These are phyloP conservation scores for Lentinula aciculospora DNA, from an alignment of 768 basidiomycete species.

Conservation along the genomic window DNA sequence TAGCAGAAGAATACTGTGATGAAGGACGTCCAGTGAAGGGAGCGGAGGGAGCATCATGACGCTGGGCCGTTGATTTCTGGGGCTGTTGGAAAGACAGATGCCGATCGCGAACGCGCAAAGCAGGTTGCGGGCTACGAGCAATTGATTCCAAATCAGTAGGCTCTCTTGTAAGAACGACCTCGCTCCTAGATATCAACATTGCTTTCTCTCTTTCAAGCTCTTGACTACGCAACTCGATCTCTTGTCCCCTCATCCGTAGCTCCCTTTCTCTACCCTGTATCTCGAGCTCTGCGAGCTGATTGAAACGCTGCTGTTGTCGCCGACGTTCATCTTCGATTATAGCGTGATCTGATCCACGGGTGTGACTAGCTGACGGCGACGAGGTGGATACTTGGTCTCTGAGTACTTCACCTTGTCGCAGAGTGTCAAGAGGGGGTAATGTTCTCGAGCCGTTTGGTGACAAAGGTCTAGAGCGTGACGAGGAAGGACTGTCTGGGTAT, in stretches of 20 bases:
- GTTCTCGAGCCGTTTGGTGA: conserved; percentile 26
- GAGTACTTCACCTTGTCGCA: conserved; percentile 17
- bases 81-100: conserved; percentile 29
- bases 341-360: not conserved
- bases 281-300: conserved; percentile 48
- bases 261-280: conserved; percentile 50
- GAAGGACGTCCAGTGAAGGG: conserved; percentile 10
- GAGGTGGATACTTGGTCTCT: conserved; percentile 9
- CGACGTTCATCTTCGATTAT: conserved; percentile 8
- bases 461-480: conserved; percentile 27
- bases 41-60: conserved; percentile 6
- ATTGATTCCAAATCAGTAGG: conserved; percentile 13
- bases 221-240: conserved; percentile 44
- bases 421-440: conserved; percentile 14
- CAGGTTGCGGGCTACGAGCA: conserved; percentile 5
- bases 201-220: conserved; percentile 56
- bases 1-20: conserved; percentile 27
- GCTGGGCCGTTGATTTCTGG: conserved; percentile 4
- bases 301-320: conserved; percentile 35
- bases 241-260: conserved; percentile 47
- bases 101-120: conserved; percentile 19
- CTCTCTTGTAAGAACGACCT: conserved; percentile 7
- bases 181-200: conserved; percentile 21
- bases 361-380: not conserved
- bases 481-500: conserved; percentile 25